Base-by-base conservation (phyloP, 73 alveolate genomes). In the Symbiodinium pilosum region DNA sequence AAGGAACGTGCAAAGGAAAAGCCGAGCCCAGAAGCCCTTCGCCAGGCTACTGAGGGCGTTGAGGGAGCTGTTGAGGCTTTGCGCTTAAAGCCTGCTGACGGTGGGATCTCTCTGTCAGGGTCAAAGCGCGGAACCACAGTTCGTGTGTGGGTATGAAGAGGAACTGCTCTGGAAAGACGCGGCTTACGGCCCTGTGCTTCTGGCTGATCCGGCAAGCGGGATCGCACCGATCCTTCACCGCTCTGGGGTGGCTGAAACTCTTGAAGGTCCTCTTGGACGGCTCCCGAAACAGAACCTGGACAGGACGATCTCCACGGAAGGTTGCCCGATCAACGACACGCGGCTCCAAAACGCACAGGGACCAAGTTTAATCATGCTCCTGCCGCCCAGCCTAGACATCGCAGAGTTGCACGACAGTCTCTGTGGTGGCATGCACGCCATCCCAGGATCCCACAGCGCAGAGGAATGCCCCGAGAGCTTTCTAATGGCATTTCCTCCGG, bases 401-500 rank as follows among this genome's bases (percentile, higher is more conserved):
- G n/a, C 0, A 56, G 54, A 34, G 56, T 86, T 2, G 84, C 26
- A 0, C 36, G 84, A 0, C 4, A 36, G 54, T 41, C 40, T 30
- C 40, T 59, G 47, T 64, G 69, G 87, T 89, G 6, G 43, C 41
- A 89, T 6, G 7, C 84, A 16, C 9, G 47, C 38, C 42, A 42
- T 52, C 95, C 95, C 1, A 41, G 42, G 0, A 41, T 89, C 26
- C 4, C 12, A 2, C 75, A 64, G n/a, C 3, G 6, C 30, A 89
- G 86, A 89, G 68, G 51, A 87, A 89, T 24, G 95, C 68, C 39
- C 41, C 86, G 0, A 84, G 54, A 11, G 94, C 94, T 2, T 86
- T 86, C 42, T 34, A 77, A 20, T 38, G 64, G 41, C 84, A 52
- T 4, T 86, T n/a, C n/a, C n/a, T n/a, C n/a, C n/a, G n/a, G n/a